Evolutionary conservation across 2,329 filamentous ascomycete genomes (phyloP).

Genomic region (Cladosporium sp.): DNA sequence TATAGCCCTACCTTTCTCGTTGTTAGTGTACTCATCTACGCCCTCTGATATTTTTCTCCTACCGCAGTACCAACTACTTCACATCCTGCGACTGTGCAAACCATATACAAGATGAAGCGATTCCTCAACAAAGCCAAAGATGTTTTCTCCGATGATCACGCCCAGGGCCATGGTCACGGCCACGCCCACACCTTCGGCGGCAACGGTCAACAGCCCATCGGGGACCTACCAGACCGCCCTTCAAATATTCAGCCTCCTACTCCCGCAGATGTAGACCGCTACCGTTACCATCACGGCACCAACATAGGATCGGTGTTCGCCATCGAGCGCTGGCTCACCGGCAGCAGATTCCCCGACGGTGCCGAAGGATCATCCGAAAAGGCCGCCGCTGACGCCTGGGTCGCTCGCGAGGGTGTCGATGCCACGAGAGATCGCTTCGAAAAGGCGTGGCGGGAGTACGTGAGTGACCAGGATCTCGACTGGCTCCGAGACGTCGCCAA

Average conservation of each 20-base stretch:
- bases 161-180: too few relatives aligned
- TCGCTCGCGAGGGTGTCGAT: slow-evolving; percentile 52
- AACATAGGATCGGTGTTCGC: slow-evolving; percentile 63
- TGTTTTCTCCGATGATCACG: slow-evolving; percentile 32
- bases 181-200: slow-evolving; percentile 20
- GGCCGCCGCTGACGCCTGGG: slow-evolving; percentile 52
- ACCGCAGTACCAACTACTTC: neutral
- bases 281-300: slow-evolving; percentile 61
- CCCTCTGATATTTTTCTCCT: neutral
- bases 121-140: slow-evolving; percentile 43
- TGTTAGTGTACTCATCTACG: neutral
- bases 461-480: slow-evolving; percentile 54
- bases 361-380: slow-evolving; percentile 53
- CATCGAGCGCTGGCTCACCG: slow-evolving; percentile 61
- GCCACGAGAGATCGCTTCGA: slow-evolving; percentile 55
- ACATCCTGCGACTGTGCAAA: neutral
- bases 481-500: slow-evolving; percentile 56
- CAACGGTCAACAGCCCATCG: slow-evolving; percentile 28
- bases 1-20: neutral
- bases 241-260: slow-evolving; percentile 43
- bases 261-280: slow-evolving; percentile 50
- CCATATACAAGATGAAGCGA: slow-evolving; percentile 37
- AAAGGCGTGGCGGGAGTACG: slow-evolving; percentile 54
- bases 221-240: slow-evolving; percentile 29
- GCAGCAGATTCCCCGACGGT: slow-evolving; percentile 51